These are phyloP conservation scores for Diutina siamensis DNA, from an alignment of 1,139 yeast species.

Conservation along the genomic window DNA sequence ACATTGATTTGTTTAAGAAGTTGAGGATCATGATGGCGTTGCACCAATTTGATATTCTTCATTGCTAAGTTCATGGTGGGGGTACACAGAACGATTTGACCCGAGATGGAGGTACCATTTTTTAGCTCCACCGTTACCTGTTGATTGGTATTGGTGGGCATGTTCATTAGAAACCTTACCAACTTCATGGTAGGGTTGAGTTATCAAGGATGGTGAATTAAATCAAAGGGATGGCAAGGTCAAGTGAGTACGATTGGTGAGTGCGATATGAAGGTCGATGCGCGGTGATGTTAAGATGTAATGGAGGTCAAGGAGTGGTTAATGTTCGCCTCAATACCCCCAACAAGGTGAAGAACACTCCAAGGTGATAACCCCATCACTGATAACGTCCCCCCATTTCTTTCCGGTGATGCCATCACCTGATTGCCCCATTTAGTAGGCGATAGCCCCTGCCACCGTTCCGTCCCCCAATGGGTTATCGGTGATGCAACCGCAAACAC, in stretches of 20 bases:
- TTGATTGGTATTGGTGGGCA: slow-evolving; percentile 56
- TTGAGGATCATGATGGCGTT: slow-evolving; percentile 62
- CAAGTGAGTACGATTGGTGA: too few species aligned
- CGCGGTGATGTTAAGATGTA: neutral
- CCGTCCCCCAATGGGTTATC: too few species aligned
- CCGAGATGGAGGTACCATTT: slow-evolving; percentile 86
- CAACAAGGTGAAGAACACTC: too few species aligned
- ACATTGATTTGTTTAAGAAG: slow-evolving; percentile 70
- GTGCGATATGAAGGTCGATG: neutral
- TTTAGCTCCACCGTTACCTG: slow-evolving; percentile 87
- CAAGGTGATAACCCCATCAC: too few species aligned
- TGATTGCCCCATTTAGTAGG: too few species aligned
- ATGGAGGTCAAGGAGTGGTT: too few species aligned
- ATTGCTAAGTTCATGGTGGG: slow-evolving; percentile 89
- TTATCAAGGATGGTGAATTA: neutral
- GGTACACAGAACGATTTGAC: slow-evolving; percentile 71
- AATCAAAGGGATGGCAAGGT: too few species aligned
- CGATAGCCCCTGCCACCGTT: too few species aligned
- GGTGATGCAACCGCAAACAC: neutral
- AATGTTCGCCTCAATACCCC: too few species aligned
- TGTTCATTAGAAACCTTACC: slow-evolving; percentile 70
- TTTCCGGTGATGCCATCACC: too few species aligned
- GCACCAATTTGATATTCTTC: slow-evolving; percentile 69
- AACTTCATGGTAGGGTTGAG: slow-evolving; percentile 22
- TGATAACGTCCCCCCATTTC: too few species aligned